These are phyloP conservation scores for Bromus sterilis DNA, from an alignment of 176 grass and related monocot species.

Conservation along the genomic window DNA sequence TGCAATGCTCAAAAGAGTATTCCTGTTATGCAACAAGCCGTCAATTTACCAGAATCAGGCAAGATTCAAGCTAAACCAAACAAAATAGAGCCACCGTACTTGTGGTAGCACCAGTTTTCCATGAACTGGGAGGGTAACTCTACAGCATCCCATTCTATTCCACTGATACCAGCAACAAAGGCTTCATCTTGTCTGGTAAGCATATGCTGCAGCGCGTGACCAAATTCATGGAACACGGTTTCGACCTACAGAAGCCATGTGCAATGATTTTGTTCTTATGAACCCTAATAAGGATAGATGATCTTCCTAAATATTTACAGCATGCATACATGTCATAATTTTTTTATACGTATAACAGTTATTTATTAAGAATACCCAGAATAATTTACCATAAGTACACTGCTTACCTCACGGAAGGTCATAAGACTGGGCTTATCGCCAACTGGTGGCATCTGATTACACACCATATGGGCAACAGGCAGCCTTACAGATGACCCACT, in stretches of 20 bases:
- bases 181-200: slow-evolving; percentile 97
- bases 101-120: slow-evolving; percentile 99
- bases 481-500: slow-evolving; percentile 65
- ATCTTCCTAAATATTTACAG: neutral
- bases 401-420: slow-evolving; percentile 96
- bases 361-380: neutral
- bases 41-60: neutral
- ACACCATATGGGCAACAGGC: slow-evolving; percentile 94
- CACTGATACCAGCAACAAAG: slow-evolving; percentile 84
- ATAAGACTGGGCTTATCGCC: slow-evolving; percentile 93
- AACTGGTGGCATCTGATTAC: slow-evolving; percentile 95
- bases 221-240: slow-evolving; percentile 99
- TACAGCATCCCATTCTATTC: slow-evolving; percentile 98
- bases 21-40: slow-evolving; percentile 40
- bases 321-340: neutral
- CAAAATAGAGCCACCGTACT: slow-evolving; percentile 35
- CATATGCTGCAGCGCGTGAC: slow-evolving; percentile 98
- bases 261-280: neutral
- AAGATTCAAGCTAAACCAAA: neutral
- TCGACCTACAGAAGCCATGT: slow-evolving; percentile 65
- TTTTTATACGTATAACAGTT: neutral
- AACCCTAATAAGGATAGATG: neutral
- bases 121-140: slow-evolving; percentile 98
- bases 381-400: slow-evolving; percentile 1
- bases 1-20: slow-evolving; percentile 92